phyloP scores from a whole-genome alignment of 306 rosid genomes.

The Medicago ruthenica region DNA sequence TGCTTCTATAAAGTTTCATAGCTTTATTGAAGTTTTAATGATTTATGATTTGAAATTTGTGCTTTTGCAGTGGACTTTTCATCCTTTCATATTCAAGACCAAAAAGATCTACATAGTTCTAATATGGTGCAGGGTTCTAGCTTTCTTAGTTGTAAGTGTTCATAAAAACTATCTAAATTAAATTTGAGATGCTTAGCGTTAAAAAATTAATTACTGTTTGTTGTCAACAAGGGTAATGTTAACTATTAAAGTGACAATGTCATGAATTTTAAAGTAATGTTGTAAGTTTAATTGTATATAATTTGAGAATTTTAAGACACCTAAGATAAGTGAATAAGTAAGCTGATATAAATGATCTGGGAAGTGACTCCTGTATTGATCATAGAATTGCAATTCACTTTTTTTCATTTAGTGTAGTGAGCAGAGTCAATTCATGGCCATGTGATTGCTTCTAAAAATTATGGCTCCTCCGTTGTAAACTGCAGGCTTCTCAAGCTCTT shows the following conservation, averaged over 20 bases:
- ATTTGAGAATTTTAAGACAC: neutral
- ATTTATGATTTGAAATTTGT: constrained; percentile 23
- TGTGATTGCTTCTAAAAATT: constrained; percentile 24
- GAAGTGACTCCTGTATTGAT: no score
- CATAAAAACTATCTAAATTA: no score
- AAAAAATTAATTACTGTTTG: neutral
- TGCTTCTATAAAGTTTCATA: constrained; percentile 14
- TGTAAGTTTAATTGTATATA: constrained; percentile 5
- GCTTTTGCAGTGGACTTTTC: constrained; percentile 94
- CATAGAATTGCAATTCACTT: no score
- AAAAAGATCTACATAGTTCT: constrained; percentile 93
- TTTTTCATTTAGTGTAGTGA: no score
- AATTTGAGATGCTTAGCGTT: constrained; percentile 21
- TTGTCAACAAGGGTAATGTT: neutral
- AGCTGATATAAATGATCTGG: no score
- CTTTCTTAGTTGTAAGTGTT: no score
- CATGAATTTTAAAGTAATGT: neutral
- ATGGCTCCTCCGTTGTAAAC: constrained; percentile 34
- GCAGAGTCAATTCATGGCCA: neutral
- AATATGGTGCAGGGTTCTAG: constrained; percentile 98
- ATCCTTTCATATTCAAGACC: constrained; percentile 90
- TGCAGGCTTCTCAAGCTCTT: constrained; percentile 84
- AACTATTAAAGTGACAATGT: no score
- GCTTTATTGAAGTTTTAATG: constrained; percentile 1
- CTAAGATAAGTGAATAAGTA: neutral